These are phyloP conservation scores for Mrakia hoshinonis DNA, from an alignment of 768 basidiomycete genomes.

Conservation along the genomic window DNA sequence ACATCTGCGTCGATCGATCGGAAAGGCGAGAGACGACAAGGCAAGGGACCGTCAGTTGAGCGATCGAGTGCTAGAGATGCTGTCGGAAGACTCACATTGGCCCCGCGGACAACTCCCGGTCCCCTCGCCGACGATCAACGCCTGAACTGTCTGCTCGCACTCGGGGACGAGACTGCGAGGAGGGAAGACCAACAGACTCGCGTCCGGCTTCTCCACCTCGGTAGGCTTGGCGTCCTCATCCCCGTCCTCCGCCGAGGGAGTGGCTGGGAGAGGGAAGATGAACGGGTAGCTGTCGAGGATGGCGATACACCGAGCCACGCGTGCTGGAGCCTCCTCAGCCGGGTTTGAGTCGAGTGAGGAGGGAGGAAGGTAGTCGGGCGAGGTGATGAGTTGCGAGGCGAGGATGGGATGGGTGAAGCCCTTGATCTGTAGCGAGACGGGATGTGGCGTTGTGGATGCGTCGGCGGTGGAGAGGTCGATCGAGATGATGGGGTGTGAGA, in stretches of 20 bases:
- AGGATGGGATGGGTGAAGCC: constrained; percentile 23
- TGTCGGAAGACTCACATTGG: constrained; percentile 51
- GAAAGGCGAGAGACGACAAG: neutral
- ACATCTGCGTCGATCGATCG: constrained; percentile 42
- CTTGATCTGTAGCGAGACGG: constrained; percentile 20
- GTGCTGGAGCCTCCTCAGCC: neutral
- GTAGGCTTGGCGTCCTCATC: constrained; percentile 28
- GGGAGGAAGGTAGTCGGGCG: constrained; percentile 28
- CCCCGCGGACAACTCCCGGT: constrained; percentile 65
- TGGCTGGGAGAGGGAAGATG: constrained; percentile 32
- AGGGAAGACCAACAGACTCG: constrained; percentile 64
- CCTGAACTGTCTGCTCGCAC: constrained; percentile 49
- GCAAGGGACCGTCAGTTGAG: neutral
- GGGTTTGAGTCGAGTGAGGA: neutral
- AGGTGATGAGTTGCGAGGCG: constrained; percentile 10
- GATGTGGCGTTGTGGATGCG: neutral
- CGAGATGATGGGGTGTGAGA: constrained; percentile 36
- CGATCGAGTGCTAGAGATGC: neutral
- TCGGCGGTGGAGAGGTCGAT: constrained; percentile 1
- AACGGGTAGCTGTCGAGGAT: constrained; percentile 47
- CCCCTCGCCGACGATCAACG: constrained; percentile 61
- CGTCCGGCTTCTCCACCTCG: constrained; percentile 46
- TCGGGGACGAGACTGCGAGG: constrained; percentile 48
- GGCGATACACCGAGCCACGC: constrained; percentile 49
- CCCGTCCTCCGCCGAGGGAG: neutral